phyloP scores from a whole-genome alignment of 2,329 filamentous ascomycete species.

The Verticillium tricorpus region DNA sequence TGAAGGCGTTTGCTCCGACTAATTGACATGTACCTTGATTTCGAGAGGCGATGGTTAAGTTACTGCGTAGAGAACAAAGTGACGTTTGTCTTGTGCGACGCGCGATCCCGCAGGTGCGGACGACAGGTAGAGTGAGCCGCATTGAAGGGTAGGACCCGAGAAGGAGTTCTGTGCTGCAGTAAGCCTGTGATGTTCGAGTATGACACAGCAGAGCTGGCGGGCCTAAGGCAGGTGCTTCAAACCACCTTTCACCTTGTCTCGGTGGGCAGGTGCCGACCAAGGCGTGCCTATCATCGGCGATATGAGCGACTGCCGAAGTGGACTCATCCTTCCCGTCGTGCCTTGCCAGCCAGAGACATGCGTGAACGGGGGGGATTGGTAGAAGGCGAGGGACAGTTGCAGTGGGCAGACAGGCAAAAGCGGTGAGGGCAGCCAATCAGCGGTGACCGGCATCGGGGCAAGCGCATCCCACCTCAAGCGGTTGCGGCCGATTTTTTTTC shows the following conservation, averaged over 20 bases:
- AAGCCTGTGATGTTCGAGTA: too few relatives aligned
- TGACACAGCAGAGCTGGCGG: too few relatives aligned
- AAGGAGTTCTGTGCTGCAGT: too few relatives aligned
- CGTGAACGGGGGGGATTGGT: too few relatives aligned
- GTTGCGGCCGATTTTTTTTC: conserved; percentile 7
- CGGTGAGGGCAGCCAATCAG: background rate
- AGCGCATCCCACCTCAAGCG: background rate
- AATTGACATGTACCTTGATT: conserved; percentile 9
- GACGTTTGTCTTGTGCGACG: background rate
- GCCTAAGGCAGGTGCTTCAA: too few relatives aligned
- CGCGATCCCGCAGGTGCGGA: background rate
- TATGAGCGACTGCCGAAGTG: background rate
- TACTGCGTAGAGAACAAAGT: background rate
- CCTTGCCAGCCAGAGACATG: too few relatives aligned
- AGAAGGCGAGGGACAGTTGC: background rate
- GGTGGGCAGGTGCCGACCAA: background rate
- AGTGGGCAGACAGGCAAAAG: background rate
- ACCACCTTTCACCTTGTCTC: background rate
- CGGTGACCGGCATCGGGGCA: background rate
- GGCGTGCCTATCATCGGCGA: background rate
- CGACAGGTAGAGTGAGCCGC: background rate
- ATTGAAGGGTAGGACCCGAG: too few relatives aligned
- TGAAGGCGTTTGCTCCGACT: conserved; percentile 13
- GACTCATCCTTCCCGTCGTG: background rate
- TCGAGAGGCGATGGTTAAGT: background rate